phyloP scores from a whole-genome alignment of 1,139 yeast species.

The Nakaseomyces nivariensis region DNA sequence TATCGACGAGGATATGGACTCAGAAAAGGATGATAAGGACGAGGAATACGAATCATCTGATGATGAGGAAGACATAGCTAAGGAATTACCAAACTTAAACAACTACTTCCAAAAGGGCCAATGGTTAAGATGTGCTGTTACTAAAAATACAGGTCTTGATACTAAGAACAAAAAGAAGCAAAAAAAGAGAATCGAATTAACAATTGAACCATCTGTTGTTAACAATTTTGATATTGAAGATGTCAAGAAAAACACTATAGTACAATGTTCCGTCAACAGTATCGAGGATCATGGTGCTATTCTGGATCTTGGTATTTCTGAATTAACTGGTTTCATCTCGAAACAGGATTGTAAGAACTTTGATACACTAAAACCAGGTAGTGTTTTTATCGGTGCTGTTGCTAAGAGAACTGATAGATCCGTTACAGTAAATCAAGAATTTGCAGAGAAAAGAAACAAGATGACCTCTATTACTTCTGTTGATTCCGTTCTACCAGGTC shows the following conservation, averaged over 20 bases:
- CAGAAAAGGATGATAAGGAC: conserved; percentile 27
- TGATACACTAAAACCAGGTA: conserved; percentile 30
- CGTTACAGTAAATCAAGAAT: conserved; percentile 42
- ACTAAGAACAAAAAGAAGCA: conserved; percentile 31
- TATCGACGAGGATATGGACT: conserved; percentile 37
- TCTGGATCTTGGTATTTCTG: conserved; percentile 55
- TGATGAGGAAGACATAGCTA: conserved; percentile 29
- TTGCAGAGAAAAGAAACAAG: conserved; percentile 36
- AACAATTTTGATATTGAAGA: conserved; percentile 59
- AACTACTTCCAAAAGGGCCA: conserved; percentile 61
- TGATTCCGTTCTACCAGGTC: conserved; percentile 80
- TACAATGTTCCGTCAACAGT: conserved; percentile 71
- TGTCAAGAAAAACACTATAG: conserved; percentile 44
- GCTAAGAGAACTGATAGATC: conserved; percentile 48
- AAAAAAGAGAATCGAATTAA: conserved; percentile 55
- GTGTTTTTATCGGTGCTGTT: conserved; percentile 44
- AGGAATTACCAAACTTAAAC: conserved; percentile 46
- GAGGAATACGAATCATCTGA: conserved; percentile 30
- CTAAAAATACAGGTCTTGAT: conserved; percentile 36
- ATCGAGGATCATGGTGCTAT: conserved; percentile 89
- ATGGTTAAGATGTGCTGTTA: conserved; percentile 75
- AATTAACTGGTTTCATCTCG: conserved; percentile 62
- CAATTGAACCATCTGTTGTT: conserved; percentile 65
- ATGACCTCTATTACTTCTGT: conserved; percentile 54
- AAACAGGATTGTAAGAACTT: conserved; percentile 45